phyloP scores from a whole-genome alignment of 2,329 filamentous ascomycete species.

The Gliomastix tumulicola region DNA sequence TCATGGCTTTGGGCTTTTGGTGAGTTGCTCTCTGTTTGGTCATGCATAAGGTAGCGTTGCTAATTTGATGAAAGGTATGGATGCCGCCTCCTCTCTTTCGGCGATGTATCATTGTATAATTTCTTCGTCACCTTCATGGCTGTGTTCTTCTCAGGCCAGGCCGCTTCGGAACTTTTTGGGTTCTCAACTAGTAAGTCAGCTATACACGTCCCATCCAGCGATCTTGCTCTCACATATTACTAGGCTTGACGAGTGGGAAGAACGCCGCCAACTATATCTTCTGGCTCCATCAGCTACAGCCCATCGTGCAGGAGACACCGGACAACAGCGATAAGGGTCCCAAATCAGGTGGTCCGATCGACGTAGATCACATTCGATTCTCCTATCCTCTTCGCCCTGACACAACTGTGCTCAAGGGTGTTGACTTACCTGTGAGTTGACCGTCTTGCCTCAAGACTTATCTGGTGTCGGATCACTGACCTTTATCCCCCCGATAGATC shows the following conservation, averaged over 20 bases:
- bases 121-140: slow-evolving; percentile 90
- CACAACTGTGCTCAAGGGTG: slow-evolving; percentile 30
- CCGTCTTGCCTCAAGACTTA: slow-evolving; percentile 31
- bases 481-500: slow-evolving; percentile 25
- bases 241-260: background rate
- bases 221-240: background rate
- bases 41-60: background rate
- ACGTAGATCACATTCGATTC: slow-evolving; percentile 87
- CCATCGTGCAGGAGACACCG: slow-evolving; percentile 71
- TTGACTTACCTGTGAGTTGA: slow-evolving; percentile 26
- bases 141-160: slow-evolving; percentile 87
- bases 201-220: background rate
- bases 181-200: slow-evolving; percentile 72
- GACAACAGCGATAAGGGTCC: slow-evolving; percentile 46
- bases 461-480: too few species aligned
- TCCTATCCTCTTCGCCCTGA: slow-evolving; percentile 48
- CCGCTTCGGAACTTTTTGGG: slow-evolving; percentile 81
- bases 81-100: slow-evolving; percentile 59
- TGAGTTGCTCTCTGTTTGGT: slow-evolving; percentile 14
- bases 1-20: slow-evolving; percentile 86
- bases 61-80: slow-evolving; percentile 45
- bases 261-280: slow-evolving; percentile 72
- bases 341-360: slow-evolving; percentile 67
- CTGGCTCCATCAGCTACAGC: slow-evolving; percentile 49
- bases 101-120: slow-evolving; percentile 71